Conservation (phyloP, 371 early-diverging fungal genomes). For the Lichtheimia hyalospora region DNA sequence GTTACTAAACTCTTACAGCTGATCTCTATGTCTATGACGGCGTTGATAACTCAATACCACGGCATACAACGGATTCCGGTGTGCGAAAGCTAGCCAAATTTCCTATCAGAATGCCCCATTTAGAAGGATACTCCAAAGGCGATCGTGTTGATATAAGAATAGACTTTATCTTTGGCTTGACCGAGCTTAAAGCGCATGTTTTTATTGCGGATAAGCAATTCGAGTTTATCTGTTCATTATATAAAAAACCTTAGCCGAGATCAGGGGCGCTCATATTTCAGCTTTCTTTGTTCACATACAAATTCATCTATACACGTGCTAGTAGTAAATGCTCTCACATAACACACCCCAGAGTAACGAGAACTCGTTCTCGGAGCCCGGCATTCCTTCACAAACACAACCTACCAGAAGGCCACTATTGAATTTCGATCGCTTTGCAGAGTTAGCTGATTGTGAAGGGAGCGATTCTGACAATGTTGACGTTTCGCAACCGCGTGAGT, state of each 20-base stretch:
- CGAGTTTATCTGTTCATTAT: slow-evolving; percentile 11
- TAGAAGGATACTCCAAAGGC: slow-evolving; percentile 12
- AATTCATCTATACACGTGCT: too few species aligned
- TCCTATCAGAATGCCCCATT: slow-evolving; percentile 29
- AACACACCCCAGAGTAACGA: too few species aligned
- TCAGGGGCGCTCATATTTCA: background rate
- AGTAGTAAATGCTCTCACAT: too few species aligned
- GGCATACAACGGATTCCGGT: slow-evolving; percentile 45
- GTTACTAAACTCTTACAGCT: slow-evolving; percentile 5
- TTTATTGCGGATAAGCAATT: slow-evolving; percentile 15
- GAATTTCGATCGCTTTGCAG: background rate
- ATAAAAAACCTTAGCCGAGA: background rate
- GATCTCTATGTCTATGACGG: slow-evolving; percentile 41
- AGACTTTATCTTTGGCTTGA: slow-evolving; percentile 21
- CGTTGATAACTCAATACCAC: slow-evolving; percentile 35
- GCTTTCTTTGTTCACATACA: too few species aligned
- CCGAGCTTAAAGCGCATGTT: slow-evolving; percentile 16
- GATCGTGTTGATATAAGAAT: slow-evolving; percentile 24
- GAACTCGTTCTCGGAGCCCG: too few species aligned
- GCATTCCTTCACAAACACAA: too few species aligned
- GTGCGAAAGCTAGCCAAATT: slow-evolving; percentile 42
- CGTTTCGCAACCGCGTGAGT: background rate
- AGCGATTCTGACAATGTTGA: background rate
- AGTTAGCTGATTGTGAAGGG: background rate
- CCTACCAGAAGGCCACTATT: background rate